Conservation (phyloP, 768 basidiomycete species). For the Nevesoporus exiguus region DNA sequence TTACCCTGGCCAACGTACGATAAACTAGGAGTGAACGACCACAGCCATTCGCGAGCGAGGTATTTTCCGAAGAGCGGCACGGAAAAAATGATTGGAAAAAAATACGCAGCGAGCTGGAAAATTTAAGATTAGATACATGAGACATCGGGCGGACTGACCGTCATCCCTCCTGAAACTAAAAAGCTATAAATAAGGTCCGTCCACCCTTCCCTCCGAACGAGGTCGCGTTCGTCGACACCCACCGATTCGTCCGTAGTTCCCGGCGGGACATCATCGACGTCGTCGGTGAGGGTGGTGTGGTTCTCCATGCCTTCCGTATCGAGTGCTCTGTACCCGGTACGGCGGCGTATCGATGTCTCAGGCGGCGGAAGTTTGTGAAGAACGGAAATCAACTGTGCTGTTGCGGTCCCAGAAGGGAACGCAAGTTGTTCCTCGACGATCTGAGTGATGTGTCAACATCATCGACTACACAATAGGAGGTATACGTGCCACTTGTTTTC, state of each 20-base stretch:
- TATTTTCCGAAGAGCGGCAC: constrained; percentile 83
- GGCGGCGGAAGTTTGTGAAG: constrained; percentile 76
- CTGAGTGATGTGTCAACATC: constrained; percentile 35
- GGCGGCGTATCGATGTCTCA: constrained; percentile 49
- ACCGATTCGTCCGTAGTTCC: constrained; percentile 30
- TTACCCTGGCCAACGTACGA: constrained; percentile 89
- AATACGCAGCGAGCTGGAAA: constrained; percentile 73
- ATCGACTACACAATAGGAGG: not conserved
- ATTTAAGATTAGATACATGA: not conserved
- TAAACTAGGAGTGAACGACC: constrained; percentile 89
- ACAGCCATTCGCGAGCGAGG: constrained; percentile 85
- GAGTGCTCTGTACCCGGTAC: constrained; percentile 51
- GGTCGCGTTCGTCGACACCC: constrained; percentile 38
- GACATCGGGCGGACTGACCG: constrained; percentile 46
- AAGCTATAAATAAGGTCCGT: constrained; percentile 76
- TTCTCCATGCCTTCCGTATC: constrained; percentile 34
- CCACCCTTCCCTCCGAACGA: constrained; percentile 72
- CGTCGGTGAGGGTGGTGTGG: constrained; percentile 1
- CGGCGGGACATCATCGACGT: constrained; percentile 6
- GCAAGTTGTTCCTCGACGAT: constrained; percentile 92
- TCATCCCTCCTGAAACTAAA: constrained; percentile 64
- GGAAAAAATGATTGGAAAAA: constrained; percentile 85
- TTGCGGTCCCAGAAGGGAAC: constrained; percentile 95
- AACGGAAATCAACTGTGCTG: constrained; percentile 91
- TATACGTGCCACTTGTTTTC: constrained; percentile 82